Conservation (phyloP, 83 land plant species). For the Picea mariana region DNA sequence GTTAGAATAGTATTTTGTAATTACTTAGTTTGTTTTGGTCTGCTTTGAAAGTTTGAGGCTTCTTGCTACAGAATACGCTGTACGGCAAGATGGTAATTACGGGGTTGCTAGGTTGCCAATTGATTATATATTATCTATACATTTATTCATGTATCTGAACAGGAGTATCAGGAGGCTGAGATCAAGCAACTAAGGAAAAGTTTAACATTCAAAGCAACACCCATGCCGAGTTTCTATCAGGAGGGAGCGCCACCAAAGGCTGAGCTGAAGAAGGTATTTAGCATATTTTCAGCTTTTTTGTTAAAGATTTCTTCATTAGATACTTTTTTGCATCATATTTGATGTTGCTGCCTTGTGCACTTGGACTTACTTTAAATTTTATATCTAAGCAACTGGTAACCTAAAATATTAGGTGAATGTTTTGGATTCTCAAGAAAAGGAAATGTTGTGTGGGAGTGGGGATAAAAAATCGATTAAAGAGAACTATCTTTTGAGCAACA, state of each 20-base stretch:
- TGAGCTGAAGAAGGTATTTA: conserved; percentile 51
- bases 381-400: too few species aligned
- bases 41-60: neutral
- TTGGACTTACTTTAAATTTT: too few species aligned
- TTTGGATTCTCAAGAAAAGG: too few species aligned
- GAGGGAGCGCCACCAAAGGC: conserved; percentile 56
- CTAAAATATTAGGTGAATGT: too few species aligned
- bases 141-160: conserved; percentile 1
- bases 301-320: neutral
- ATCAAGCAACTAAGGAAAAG: conserved; percentile 49
- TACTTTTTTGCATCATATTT: too few species aligned
- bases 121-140: neutral
- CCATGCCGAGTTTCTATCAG: conserved; percentile 63
- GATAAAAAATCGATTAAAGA: too few species aligned
- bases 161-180: conserved; percentile 58
- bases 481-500: too few species aligned
- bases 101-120: neutral
- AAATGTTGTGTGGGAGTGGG: too few species aligned
- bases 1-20: neutral
- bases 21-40: neutral
- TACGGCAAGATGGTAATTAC: neutral
- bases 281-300: neutral
- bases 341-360: too few species aligned
- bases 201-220: conserved; percentile 54
- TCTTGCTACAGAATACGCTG: neutral